Base-by-base conservation (phyloP, 1,284 basidiomycete species). In the Moesziomyces sp. region DNA sequence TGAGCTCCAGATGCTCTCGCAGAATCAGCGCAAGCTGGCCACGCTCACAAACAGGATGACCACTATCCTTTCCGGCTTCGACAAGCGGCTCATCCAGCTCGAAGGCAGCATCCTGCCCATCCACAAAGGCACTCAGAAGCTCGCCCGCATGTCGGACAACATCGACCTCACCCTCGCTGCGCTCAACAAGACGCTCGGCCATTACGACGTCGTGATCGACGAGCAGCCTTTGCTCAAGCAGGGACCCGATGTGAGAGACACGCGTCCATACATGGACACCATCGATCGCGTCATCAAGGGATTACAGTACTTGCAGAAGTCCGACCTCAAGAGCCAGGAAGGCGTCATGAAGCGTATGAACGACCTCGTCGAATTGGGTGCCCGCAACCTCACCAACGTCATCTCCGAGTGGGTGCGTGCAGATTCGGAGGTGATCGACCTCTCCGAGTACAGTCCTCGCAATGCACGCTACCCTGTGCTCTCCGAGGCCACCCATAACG, bases 1-100 rank as follows among this genome's bases (percentile, higher is more conserved):
- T n/a, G 85, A 86, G 74, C 76, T 86, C 14, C 81, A 85, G 52
- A 76, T 86, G 33, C 74, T 86, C 28, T 80, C 82, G 24, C 84
- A 85, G 66, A 85, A 85, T 42, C 82, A 86, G 63, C 65, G 73
- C 7, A 85, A 85, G 40, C 80, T 84, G 7, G 76, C 77, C 14
- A 77, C 74, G 7, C 82, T 85, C 59, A 85, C 84, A 19, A 74
- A 74, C 35, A 67, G 82, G 13, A 86, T 86, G 85, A 83, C 84
- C 23, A 73, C 76, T 19, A 83, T 84, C 54, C 76, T 86, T 16
- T 81, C 81, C n/a, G 78, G 82, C 28, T 84, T 86, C 61, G 86
- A 86, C 69, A 82, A 84, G 54, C 77, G 86, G 38, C 75, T 84
- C 19, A 77, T 76, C 62, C 78, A 76, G 57, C 76, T 84, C 28